These are phyloP conservation scores for Cercospora citrullina DNA, from an alignment of 2,329 filamentous ascomycete species.

Conservation along the genomic window DNA sequence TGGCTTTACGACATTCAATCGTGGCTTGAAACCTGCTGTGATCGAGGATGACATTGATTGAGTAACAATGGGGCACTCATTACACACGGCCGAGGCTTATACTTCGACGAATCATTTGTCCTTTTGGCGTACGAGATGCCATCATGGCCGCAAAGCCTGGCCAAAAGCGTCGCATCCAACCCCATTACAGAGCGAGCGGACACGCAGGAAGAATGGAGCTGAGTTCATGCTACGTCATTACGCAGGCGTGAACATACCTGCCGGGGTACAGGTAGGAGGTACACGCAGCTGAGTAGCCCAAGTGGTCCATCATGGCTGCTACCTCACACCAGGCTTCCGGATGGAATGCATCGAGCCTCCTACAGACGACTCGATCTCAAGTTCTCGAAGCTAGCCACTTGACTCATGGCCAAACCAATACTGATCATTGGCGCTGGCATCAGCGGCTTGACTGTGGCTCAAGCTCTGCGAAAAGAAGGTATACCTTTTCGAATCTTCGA, in stretches of 20 bases:
- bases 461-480: constrained; percentile 24
- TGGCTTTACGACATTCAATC: constrained; percentile 15
- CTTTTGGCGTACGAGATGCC: background rate
- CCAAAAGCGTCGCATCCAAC: background rate
- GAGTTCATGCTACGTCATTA: constrained; percentile 1
- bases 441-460: constrained; percentile 24
- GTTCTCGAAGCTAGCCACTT: background rate
- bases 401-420: constrained; percentile 11
- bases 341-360: background rate
- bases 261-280: too few species aligned
- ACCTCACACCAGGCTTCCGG: background rate
- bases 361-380: background rate
- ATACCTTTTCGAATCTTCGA: constrained; percentile 27
- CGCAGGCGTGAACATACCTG: constrained; percentile 1
- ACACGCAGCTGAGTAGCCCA: background rate
- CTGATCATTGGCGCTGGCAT: constrained; percentile 30
- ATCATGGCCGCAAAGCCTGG: background rate
- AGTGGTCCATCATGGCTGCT: background rate
- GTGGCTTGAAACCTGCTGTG: constrained; percentile 21
- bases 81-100: background rate
- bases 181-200: background rate
- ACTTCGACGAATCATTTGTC: background rate
- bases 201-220: background rate
- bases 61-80: background rate
- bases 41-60: constrained; percentile 22